phyloP scores from a whole-genome alignment of 805 yeast species.

The Cyberlindnera maritima region DNA sequence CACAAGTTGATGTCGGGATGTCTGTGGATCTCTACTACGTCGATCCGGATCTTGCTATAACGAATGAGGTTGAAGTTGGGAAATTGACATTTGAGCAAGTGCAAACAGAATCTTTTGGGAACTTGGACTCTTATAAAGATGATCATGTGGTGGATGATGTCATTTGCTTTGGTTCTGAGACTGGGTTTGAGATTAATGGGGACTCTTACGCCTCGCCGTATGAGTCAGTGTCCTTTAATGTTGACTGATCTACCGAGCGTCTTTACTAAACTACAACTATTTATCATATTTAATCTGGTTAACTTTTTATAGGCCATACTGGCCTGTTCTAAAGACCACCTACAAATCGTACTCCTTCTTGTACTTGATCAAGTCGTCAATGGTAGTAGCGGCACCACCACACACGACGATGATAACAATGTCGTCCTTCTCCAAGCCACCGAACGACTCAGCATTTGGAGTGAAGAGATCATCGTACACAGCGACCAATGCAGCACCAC shows the following conservation, averaged over 20 bases:
- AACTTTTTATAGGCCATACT: no score
- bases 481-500: slow-evolving; percentile 64
- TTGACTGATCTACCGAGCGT: not conserved
- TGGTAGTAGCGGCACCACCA: slow-evolving; percentile 44
- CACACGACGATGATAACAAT: slow-evolving; percentile 56
- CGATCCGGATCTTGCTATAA: not conserved
- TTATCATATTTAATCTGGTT: no score
- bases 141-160: not conserved
- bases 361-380: slow-evolving; percentile 26
- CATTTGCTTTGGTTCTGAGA: not conserved
- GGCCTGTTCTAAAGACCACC: no score
- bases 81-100: not conserved
- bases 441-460: slow-evolving; percentile 28
- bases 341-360: slow-evolving; percentile 1
- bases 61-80: not conserved
- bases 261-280: no score
- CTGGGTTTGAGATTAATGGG: slow-evolving; percentile 1
- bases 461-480: slow-evolving; percentile 36
- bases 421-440: slow-evolving; percentile 34
- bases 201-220: not conserved
- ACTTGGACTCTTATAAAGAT: not conserved
- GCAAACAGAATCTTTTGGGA: not conserved
- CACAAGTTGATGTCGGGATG: not conserved
- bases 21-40: not conserved
- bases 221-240: not conserved